Evolutionary conservation across 2,329 filamentous ascomycete genomes (phyloP).

Genomic region (Pezicula carpinea): DNA sequence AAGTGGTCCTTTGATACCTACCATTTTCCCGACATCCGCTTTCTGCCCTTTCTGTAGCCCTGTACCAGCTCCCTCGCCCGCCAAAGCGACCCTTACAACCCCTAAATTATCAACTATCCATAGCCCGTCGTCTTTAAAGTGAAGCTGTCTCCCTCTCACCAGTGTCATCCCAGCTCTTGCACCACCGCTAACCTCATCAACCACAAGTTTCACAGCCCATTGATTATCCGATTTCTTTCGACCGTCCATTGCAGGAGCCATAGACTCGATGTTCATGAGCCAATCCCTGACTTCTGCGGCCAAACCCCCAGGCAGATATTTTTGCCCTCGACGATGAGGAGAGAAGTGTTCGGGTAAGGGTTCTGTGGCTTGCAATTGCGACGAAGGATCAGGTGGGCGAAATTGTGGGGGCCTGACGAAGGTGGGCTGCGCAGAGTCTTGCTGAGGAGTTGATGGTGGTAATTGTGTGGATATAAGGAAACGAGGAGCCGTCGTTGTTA

Average conservation of each 20-base stretch:
- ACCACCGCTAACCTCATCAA: conserved; percentile 23
- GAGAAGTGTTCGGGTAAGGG: conserved; percentile 49
- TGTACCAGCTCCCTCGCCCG: conserved; percentile 22
- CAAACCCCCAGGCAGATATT: conserved; percentile 43
- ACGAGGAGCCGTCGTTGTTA: conserved; percentile 21
- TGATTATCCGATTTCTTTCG: conserved; percentile 12
- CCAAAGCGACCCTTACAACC: conserved; percentile 23
- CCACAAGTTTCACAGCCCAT: conserved; percentile 25
- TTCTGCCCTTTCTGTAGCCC: conserved; percentile 22
- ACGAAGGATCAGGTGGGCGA: conserved; percentile 21
- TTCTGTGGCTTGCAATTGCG: conserved; percentile 14
- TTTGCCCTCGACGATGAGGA: conserved; percentile 43
- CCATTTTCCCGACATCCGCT: conserved; percentile 18
- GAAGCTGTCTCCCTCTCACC: conserved; percentile 21
- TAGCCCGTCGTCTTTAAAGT: conserved; percentile 5
- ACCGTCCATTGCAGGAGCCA: conserved; percentile 9
- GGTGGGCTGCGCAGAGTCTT: conserved; percentile 4
- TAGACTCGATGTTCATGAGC: conserved; percentile 39
- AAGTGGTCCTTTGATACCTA: conserved; percentile 28
- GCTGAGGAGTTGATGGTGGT: conserved; percentile 15
- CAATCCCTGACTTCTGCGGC: conserved; percentile 44
- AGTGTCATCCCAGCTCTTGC: conserved; percentile 22
- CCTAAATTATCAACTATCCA: conserved; percentile 15
- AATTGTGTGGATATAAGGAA: conserved; percentile 24
- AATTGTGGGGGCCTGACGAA: conserved; percentile 30